Evolutionary conservation across 1,139 yeast species (phyloP).

Genomic region (Hanseniaspora sp.): DNA sequence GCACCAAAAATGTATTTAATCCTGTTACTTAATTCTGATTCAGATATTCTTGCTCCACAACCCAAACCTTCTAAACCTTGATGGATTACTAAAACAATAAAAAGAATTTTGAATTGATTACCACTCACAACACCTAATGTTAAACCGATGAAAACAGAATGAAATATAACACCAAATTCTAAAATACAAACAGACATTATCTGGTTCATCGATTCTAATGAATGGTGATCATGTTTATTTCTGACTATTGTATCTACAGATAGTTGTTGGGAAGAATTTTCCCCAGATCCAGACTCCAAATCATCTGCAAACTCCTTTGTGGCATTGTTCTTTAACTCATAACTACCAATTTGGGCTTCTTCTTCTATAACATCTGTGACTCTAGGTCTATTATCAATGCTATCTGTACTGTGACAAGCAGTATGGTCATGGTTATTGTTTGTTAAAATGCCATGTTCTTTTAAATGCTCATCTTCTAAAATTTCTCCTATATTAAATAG

Average conservation of each 20-base stretch:
- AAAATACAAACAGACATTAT: constrained; percentile 48
- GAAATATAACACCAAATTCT: constrained; percentile 74
- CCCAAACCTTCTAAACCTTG: constrained; percentile 92
- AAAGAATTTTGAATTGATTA: constrained; percentile 64
- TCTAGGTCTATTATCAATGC: not conserved
- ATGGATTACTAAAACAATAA: constrained; percentile 75
- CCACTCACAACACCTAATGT: constrained; percentile 66
- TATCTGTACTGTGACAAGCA: not conserved
- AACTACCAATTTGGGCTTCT: not conserved
- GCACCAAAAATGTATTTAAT: constrained; percentile 23
- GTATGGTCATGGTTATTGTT: not conserved
- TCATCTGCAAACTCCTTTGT: not conserved
- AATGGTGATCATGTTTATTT: too few relatives aligned
- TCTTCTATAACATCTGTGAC: not conserved
- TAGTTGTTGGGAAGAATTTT: not conserved
- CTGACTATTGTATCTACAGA: too few relatives aligned
- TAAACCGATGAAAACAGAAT: constrained; percentile 68
- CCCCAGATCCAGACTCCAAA: not conserved
- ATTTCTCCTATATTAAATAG: constrained; percentile 15
- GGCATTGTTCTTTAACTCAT: not conserved
- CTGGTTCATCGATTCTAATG: too few relatives aligned
- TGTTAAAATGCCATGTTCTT: constrained; percentile 20
- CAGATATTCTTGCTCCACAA: constrained; percentile 74
- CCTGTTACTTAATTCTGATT: constrained; percentile 46
- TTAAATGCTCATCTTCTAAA: constrained; percentile 13